Percentiles rank a stretch among this genome's conserved stretches.
These are phyloP conservation scores for Spathaspora sp. DNA, from an alignment of 1,139 yeast genomes.

Conservation along the genomic window DNA sequence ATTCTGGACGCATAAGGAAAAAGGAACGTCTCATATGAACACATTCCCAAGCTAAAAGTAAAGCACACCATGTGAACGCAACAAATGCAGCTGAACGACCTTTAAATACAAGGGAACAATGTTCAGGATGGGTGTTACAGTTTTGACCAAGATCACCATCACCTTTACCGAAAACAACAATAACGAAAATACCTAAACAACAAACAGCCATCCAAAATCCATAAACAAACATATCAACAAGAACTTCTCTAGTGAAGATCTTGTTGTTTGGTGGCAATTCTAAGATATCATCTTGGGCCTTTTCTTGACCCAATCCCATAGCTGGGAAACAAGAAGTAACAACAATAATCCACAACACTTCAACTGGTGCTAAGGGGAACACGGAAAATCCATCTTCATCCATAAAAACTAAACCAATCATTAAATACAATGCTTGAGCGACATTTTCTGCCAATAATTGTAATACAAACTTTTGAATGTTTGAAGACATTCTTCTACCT, in stretches of 20 bases:
- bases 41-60: conserved; percentile 88
- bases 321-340: conserved; percentile 83
- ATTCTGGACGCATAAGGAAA: conserved; percentile 72
- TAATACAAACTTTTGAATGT: conserved; percentile 79
- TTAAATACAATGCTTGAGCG: conserved; percentile 70
- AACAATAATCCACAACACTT: conserved; percentile 77
- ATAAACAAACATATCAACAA: conserved; percentile 71
- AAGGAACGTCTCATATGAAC: conserved; percentile 73
- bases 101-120: conserved; percentile 66
- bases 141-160: conserved; percentile 63
- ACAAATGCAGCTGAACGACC: conserved; percentile 84
- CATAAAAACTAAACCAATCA: conserved; percentile 71
- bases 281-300: conserved; percentile 66
- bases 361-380: conserved; percentile 77
- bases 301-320: conserved; percentile 80
- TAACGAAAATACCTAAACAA: conserved; percentile 67
- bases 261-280: conserved; percentile 62
- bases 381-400: conserved; percentile 62
- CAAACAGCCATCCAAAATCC: conserved; percentile 74
- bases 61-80: conserved; percentile 88
- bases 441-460: conserved; percentile 78
- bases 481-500: conserved; percentile 79
- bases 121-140: conserved; percentile 49
- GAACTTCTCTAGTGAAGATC: conserved; percentile 69
- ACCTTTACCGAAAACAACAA: conserved; percentile 66